A percentile compares a stretch with the other conserved stretches of the same genome.
These are phyloP conservation scores for Phaeophleospora eucalypticola DNA, from an alignment of 2,329 filamentous ascomycete genomes.

Conservation along the genomic window DNA sequence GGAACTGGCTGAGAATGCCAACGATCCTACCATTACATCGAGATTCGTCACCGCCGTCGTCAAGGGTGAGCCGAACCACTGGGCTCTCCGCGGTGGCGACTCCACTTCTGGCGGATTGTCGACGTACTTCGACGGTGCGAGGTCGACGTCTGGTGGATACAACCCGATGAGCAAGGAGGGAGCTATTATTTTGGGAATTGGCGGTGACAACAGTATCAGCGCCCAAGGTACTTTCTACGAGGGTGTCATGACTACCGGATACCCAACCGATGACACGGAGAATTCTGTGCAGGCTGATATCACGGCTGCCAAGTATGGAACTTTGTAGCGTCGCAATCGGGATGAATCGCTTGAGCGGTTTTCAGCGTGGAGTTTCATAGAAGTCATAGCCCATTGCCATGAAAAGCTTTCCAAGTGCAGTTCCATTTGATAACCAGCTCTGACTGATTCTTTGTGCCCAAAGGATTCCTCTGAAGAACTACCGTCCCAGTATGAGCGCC, in stretches of 20 bases:
- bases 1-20: conserved; percentile 44
- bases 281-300: conserved; percentile 49
- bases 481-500: neutral
- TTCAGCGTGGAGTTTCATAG: too few relatives aligned
- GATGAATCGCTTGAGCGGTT: too few relatives aligned
- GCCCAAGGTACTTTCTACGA: conserved; percentile 54
- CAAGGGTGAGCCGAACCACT: conserved; percentile 55
- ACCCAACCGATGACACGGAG: conserved; percentile 57
- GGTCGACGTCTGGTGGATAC: conserved; percentile 51
- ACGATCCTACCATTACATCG: conserved; percentile 48
- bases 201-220: conserved; percentile 59
- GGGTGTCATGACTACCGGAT: conserved; percentile 60
- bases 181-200: conserved; percentile 61
- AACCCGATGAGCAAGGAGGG: conserved; percentile 61
- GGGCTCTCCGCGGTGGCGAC: conserved; percentile 57
- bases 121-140: conserved; percentile 55
- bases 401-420: too few relatives aligned
- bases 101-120: conserved; percentile 51
- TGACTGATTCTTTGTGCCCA: too few relatives aligned
- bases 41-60: conserved; percentile 56
- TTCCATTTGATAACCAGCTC: too few relatives aligned
- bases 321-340: too few relatives aligned
- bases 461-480: too few relatives aligned
- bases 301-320: conserved; percentile 54
- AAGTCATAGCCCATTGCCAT: too few relatives aligned